Conservation (phyloP, 305 asterid genomes). For the Stenogyne calaminthoides region DNA sequence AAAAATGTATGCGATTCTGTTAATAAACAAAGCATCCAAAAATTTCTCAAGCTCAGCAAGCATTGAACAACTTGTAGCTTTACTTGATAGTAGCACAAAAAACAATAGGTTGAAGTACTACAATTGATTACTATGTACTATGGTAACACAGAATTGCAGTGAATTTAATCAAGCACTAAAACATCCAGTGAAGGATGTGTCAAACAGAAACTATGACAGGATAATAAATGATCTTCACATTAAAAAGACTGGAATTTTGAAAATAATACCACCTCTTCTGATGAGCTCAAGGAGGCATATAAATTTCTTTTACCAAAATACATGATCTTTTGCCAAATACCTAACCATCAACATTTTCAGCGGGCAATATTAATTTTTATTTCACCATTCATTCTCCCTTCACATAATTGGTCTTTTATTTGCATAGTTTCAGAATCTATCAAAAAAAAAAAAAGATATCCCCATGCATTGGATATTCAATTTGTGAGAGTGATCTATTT, state of each 20-base stretch:
- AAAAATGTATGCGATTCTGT: not conserved
- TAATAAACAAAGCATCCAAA: not conserved
- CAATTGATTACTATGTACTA: no score
- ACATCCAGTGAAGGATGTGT: not conserved
- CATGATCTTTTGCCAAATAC: no score
- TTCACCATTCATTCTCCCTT: not conserved
- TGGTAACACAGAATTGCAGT: no score
- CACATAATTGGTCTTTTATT: not conserved
- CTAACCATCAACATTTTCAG: not conserved
- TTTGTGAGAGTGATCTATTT: no score
- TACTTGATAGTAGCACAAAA: not conserved
- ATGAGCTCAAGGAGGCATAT: not conserved
- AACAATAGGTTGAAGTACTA: not conserved
- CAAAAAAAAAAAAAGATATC: not conserved
- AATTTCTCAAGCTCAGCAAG: slow-evolving; percentile 15
- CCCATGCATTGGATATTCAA: not conserved
- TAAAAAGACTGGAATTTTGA: not conserved
- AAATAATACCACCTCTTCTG: not conserved
- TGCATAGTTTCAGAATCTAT: not conserved
- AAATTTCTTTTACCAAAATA: not conserved
- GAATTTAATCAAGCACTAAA: not conserved
- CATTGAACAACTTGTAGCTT: not conserved
- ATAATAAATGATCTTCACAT: no score
- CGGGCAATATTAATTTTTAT: no score
- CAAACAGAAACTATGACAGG: not conserved